Evolutionary conservation across 1,284 basidiomycete genomes (phyloP), one percentile per base, ranked within the genome.

Genomic region (Ceratobasidium sp.): DNA sequence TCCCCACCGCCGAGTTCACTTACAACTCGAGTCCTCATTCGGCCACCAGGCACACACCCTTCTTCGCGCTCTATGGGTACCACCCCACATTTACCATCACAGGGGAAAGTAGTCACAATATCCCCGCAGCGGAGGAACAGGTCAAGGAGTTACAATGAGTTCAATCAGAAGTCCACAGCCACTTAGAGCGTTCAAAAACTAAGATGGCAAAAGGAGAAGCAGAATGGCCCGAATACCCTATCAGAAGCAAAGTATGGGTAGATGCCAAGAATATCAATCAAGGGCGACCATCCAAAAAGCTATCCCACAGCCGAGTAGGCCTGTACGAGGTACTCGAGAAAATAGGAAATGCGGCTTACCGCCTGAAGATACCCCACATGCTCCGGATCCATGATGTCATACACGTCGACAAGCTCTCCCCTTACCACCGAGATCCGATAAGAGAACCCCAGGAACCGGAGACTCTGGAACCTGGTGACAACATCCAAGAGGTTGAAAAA

Each of bases 321-420:
- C 83, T 81, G 0, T 84, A 78, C 76, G 69, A 67, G 8, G 77
- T 84, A 36, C 54, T 66, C 1, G 49, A 78, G 42, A 75, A 76
- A 21, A 60, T 82, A 14, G 76, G 77, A 21, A 46, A 71, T 0
- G 53, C 74, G 8, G 75, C 78, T 0, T 83, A 80, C 73, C 44
- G 74, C 51, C 75, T 83, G 16, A 56, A 80, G 54, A 77, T 84
- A 18, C 81, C 83, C 1, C 25, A 59, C 5, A 40, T 75, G 8
- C 69, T 79, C 75, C 72, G 75, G 66, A 77, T 83, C 2, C 82
- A 84, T 73, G 73, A 77, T 3, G 79, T 83, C 3, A 84, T 83
- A 77, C 78, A 82, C 71, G 77, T 79, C 25, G 16, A 8, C 38
- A 73, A 73, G 18, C 78, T 78, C 9, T 78, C 80, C 14, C 58